These are phyloP conservation scores for Annulohypoxylon maeteangense DNA, from an alignment of 495 filamentous ascomycete genomes.

Conservation along the genomic window DNA sequence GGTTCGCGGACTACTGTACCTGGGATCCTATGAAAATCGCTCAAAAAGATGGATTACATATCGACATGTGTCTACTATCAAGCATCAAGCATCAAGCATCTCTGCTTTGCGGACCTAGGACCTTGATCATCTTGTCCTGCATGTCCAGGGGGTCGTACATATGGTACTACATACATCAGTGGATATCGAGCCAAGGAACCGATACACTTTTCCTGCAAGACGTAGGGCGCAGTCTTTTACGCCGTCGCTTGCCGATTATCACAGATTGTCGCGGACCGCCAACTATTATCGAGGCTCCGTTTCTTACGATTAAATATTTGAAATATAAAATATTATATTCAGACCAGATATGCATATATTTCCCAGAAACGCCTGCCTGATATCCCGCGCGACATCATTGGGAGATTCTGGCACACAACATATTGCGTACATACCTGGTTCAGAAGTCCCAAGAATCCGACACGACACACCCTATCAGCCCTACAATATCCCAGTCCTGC, in stretches of 20 bases:
- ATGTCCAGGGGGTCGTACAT: constrained; percentile 15
- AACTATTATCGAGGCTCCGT: neutral
- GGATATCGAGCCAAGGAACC: constrained; percentile 19
- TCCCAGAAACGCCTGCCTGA: neutral
- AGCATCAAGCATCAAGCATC: neutral
- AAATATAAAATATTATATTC: neutral
- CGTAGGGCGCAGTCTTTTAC: constrained; percentile 36
- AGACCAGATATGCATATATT: neutral
- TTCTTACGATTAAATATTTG: constrained; percentile 11
- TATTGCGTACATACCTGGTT: constrained; percentile 21
- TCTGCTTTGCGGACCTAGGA: neutral
- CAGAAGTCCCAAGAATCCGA: constrained; percentile 11
- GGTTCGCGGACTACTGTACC: neutral
- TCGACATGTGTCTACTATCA: neutral
- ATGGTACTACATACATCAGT: constrained; percentile 19
- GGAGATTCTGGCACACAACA: constrained; percentile 9
- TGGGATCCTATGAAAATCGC: constrained; percentile 21
- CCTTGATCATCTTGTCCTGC: constrained; percentile 25
- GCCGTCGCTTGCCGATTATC: constrained; percentile 30
- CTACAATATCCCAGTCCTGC: constrained; percentile 25
- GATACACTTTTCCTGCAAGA: constrained; percentile 13
- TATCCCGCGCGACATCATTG: neutral
- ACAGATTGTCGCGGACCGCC: neutral
- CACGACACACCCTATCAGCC: constrained; percentile 33
- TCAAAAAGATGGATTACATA: constrained; percentile 20